Evolutionary conservation across 1,284 basidiomycete genomes (phyloP).

Genomic region (Sanguinoderma infundibulare): DNA sequence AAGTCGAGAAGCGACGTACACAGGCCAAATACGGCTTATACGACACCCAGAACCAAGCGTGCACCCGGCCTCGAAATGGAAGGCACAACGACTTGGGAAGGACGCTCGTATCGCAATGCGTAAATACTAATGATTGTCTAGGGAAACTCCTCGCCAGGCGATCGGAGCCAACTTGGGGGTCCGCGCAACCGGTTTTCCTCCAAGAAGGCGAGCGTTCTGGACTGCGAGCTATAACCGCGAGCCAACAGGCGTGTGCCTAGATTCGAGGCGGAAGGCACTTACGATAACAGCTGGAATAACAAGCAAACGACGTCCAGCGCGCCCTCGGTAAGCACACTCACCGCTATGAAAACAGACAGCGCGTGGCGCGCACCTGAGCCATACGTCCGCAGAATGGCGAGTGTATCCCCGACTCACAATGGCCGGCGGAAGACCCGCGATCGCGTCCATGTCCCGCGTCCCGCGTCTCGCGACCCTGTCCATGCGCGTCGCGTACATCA

Average conservation of each 20-base stretch:
- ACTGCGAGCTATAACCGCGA: conserved; percentile 6
- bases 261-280: not conserved
- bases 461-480: conserved; percentile 1
- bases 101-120: conserved; percentile 14
- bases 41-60: conserved; percentile 13
- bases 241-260: not conserved
- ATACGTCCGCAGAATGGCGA: not conserved
- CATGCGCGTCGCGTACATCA: conserved; percentile 21
- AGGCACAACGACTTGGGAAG: not conserved
- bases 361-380: conserved; percentile 1
- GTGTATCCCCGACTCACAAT: conserved; percentile 9
- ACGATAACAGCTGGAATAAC: not conserved
- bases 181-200: conserved; percentile 13
- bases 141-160: conserved; percentile 19
- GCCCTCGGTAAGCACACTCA: not conserved
- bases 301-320: conserved; percentile 9
- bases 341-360: not conserved
- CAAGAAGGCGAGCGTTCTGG: conserved; percentile 14
- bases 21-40: not conserved
- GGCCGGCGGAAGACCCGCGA: conserved; percentile 5
- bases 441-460: not conserved
- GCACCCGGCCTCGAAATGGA: not conserved
- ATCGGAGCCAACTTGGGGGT: conserved; percentile 19
- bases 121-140: conserved; percentile 22
- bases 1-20: conserved; percentile 7